phyloP scores from a whole-genome alignment of 2,329 filamentous ascomycete species.

The Aspergillus awamori region DNA sequence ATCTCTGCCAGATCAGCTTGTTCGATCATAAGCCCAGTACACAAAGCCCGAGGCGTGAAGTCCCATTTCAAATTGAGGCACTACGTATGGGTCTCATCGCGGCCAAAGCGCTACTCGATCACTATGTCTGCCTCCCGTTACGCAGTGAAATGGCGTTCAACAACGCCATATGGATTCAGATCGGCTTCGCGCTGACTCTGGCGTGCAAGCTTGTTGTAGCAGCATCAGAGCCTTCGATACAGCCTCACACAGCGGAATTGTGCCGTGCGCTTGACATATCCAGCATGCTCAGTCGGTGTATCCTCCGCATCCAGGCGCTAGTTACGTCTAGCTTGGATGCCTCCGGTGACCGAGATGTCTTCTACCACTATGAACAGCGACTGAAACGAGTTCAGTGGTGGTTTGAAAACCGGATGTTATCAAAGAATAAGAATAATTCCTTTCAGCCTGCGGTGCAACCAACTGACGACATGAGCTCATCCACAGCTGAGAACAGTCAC shows the following conservation, averaged over 20 bases:
- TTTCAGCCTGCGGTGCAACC: not conserved
- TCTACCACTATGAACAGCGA: constrained; percentile 13
- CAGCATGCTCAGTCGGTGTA: constrained; percentile 7
- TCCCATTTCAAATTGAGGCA: constrained; percentile 12
- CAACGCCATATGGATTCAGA: constrained; percentile 46
- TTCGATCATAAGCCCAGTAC: constrained; percentile 20
- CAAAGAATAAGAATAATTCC: not conserved
- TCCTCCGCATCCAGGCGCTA: constrained; percentile 17
- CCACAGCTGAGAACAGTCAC: not conserved
- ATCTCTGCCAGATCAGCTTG: constrained; percentile 45
- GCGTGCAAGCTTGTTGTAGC: constrained; percentile 17
- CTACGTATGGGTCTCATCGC: constrained; percentile 17
- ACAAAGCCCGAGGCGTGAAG: not conserved
- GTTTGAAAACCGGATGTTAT: constrained; percentile 4
- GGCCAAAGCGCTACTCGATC: constrained; percentile 12
- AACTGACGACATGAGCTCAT: not conserved
- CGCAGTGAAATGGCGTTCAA: constrained; percentile 41
- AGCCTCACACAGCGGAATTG: constrained; percentile 6
- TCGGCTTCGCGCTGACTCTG: constrained; percentile 33
- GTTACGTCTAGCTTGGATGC: constrained; percentile 3
- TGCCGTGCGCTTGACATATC: constrained; percentile 12
- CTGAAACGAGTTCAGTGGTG: constrained; percentile 12
- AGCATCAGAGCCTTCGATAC: constrained; percentile 10
- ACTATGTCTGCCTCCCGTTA: constrained; percentile 38
- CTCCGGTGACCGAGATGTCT: constrained; percentile 12